Base-by-base conservation (phyloP, 768 basidiomycete species). In the Suillus fuscotomentosus region DNA sequence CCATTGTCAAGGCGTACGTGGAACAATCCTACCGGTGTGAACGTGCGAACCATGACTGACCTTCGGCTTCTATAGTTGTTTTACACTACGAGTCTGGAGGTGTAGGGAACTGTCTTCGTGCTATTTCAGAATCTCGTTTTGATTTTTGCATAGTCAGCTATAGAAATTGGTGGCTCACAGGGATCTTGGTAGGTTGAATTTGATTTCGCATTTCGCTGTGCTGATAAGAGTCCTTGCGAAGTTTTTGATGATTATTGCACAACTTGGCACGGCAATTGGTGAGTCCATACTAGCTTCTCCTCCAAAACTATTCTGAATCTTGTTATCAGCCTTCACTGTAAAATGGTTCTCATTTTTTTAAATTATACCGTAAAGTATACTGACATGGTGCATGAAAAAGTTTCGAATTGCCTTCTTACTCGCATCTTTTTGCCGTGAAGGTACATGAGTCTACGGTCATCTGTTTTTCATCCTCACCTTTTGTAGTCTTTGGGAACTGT, bases 11-110 rank as follows among this genome's bases (percentile, higher is more conserved):
- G 76, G 70, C 77, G 86, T 87, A 63, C 55, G 84, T 76, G 13
- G 39, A 20, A 27, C 48, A 41, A 34, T 4, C 14, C 59, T 43
- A 53, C 31, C 53, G 5, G 24, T 14, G 14, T 27, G 13, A 48
- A 24, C 47, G 24, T 4, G 6, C 31, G 27, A 20, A 6, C 24
- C 15, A 22, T 38, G 27, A 54, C 60, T 27, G 24, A 38, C 14
- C 48, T 42, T 36, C 54, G 41, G 59, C 10, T 61, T 41, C 27
- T 3, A 20, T 60, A 88, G 86, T 45, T 79, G 81, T 57, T 88
- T 87, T 64, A 79, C 84, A 1, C 76, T 87, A 74, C 83, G 87
- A 15, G 86, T 88, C 14, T 88, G 86, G 86, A 75, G 86, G 73
- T 88, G 87, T 87, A 72, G 64, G 74, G 15, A 60, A 68, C 76